phyloP scores from a whole-genome alignment of 192 early-diverging fungal species.

The Backusella liffmaniae region DNA sequence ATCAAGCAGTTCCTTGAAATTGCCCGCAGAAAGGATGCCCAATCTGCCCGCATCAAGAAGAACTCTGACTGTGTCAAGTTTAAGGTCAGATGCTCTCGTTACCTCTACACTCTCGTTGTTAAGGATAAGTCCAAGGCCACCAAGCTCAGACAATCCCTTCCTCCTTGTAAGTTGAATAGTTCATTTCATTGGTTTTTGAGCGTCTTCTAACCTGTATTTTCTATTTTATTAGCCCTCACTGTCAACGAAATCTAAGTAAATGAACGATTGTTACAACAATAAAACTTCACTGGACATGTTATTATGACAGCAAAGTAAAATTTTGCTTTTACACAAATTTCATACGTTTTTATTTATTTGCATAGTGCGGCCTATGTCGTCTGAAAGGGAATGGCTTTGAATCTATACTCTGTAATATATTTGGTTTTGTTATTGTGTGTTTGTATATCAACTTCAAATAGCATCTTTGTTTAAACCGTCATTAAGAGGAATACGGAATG shows the following conservation, averaged over 20 bases:
- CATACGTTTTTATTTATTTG: neutral
- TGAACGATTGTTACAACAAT: constrained; percentile 9
- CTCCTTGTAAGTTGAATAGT: constrained; percentile 66
- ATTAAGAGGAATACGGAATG: neutral
- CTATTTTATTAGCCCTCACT: constrained; percentile 25
- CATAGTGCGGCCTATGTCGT: neutral
- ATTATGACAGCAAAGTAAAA: neutral
- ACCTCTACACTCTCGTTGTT: constrained; percentile 98
- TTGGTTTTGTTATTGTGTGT: neutral
- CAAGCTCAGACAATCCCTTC: constrained; percentile 96
- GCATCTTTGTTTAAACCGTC: neutral
- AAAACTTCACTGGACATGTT: constrained; percentile 4
- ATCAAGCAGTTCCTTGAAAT: constrained; percentile 99
- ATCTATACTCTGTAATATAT: neutral
- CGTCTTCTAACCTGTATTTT: neutral
- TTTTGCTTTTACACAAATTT: neutral
- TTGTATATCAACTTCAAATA: neutral
- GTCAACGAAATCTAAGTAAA: constrained; percentile 40
- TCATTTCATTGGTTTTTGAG: neutral
- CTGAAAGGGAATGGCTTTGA: neutral
- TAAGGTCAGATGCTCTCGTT: constrained; percentile 98
- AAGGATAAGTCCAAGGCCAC: constrained; percentile 92
- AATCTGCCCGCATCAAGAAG: constrained; percentile 95
- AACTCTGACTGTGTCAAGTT: constrained; percentile 93
- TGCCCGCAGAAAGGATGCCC: constrained; percentile 95